Base-by-base conservation (phyloP, 805 yeast genomes). In the Candida chilensis region DNA sequence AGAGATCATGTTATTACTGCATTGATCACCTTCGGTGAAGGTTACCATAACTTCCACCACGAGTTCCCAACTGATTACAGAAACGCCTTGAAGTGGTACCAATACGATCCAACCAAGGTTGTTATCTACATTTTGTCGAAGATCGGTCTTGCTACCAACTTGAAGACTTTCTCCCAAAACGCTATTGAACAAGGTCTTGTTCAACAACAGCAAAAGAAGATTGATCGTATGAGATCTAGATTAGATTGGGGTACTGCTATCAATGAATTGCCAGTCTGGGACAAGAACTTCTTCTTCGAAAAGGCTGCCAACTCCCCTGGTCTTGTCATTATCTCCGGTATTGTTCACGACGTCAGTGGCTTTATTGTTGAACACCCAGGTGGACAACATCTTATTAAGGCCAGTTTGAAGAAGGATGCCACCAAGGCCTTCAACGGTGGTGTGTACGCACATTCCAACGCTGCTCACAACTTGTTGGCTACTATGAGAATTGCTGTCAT, bases 51-150 rank as follows among this genome's bases (percentile, higher is more conserved):
- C 60, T 83, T 82, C 75, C 94, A 83, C 56, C 94, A 83, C 54
- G 94, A 82, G 64, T 83, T 82, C 70, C 92, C 94, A 45, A 71
- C 84, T 13, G 94, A 83, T 60, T 83, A 82, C 70, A 74, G 94
- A 71, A 82, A 82, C 50, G 92, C 92, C 13, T 67, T 82, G 50
- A 78, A 74, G 51, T 82, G 92, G 92, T 82, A 77, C 64, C 90
- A 82, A 66, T 82, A 75, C 50, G 94, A 83, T 52, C 94, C 94
- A 41, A 81, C 92, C 29, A 82, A 82, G 58, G 46, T 72, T 28
- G 44, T 68, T 31, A 80, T 82, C 42, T 81, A 65, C 54, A 17
- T 54, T 5, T 55, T 70, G 32, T 78, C 83, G 11, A 67, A 76
- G 52, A 34, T 80, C 17, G 92, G 92, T 21, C 54, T 82, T 37